Evolutionary conservation across 1,139 yeast genomes (phyloP).

Genomic region (Blastobotrys elegans): DNA sequence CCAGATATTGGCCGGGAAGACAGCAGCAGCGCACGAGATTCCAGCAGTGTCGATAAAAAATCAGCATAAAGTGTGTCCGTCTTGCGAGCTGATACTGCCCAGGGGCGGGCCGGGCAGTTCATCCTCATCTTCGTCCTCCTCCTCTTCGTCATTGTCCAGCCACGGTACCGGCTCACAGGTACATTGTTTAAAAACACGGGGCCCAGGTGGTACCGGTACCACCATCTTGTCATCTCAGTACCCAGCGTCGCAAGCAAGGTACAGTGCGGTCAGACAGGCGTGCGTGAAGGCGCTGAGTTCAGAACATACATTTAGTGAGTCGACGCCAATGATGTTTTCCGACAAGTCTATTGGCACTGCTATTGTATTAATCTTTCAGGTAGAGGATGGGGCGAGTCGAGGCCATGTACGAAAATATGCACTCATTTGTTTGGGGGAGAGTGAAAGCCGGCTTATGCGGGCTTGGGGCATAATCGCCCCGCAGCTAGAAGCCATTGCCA

Average conservation of each 20-base stretch:
- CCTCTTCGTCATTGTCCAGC: background rate
- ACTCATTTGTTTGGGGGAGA: slow-evolving; percentile 56
- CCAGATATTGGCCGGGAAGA: slow-evolving; percentile 38
- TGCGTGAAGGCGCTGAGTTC: slow-evolving; percentile 52
- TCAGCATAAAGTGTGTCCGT: slow-evolving; percentile 22
- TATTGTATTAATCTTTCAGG: slow-evolving; percentile 59
- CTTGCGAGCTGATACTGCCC: slow-evolving; percentile 27
- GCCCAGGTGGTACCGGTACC: slow-evolving; percentile 7
- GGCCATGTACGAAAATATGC: slow-evolving; percentile 76
- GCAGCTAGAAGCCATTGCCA: slow-evolving; percentile 49
- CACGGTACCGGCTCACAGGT: slow-evolving; percentile 1
- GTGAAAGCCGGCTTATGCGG: slow-evolving; percentile 47
- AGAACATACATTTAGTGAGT: slow-evolving; percentile 62
- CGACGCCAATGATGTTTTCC: slow-evolving; percentile 66
- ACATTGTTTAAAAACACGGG: slow-evolving; percentile 17
- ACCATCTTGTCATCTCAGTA: slow-evolving; percentile 51
- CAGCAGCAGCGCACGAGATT: slow-evolving; percentile 24
- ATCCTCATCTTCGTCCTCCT: background rate
- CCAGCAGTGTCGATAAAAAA: slow-evolving; percentile 21
- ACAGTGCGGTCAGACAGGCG: slow-evolving; percentile 49
- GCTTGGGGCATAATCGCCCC: slow-evolving; percentile 55
- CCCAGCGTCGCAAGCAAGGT: slow-evolving; percentile 52
- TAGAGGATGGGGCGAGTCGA: slow-evolving; percentile 65
- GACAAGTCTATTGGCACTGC: slow-evolving; percentile 67
- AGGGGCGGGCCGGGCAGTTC: background rate